Evolutionary conservation across 768 basidiomycete genomes (phyloP).

Genomic region (Tremella yokohamensis): DNA sequence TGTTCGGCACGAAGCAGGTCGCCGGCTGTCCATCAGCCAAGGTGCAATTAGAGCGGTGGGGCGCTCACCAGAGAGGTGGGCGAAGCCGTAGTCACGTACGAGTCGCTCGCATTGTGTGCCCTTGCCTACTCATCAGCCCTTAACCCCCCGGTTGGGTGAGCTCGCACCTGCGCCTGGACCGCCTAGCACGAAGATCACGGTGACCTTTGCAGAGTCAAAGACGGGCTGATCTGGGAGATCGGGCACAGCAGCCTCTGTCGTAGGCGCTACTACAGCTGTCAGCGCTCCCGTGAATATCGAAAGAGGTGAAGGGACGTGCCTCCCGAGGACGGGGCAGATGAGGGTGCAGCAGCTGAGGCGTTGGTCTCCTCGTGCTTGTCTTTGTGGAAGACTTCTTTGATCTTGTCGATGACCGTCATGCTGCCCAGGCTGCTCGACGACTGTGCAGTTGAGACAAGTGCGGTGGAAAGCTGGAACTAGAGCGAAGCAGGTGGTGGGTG

Average conservation of each 20-base stretch:
- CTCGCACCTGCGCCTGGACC: conserved; percentile 86
- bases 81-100: conserved; percentile 79
- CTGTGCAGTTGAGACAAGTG: no score
- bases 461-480: no score
- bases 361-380: conserved; percentile 7
- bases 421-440: conserved; percentile 6
- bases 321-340: background rate
- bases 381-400: conserved; percentile 33
- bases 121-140: conserved; percentile 62
- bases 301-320: background rate
- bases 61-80: conserved; percentile 79
- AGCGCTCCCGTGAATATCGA: conserved; percentile 1
- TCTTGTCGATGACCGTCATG: conserved; percentile 39
- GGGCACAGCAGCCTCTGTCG: background rate
- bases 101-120: conserved; percentile 88
- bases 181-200: conserved; percentile 90
- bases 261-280: background rate
- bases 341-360: conserved; percentile 2
- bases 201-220: conserved; percentile 71
- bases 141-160: background rate
- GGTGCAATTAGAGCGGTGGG: background rate
- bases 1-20: conserved; percentile 95
- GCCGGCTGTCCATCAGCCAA: conserved; percentile 64
- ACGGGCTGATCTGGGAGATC: conserved; percentile 48
- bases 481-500: no score